Conservation (phyloP, 139 green algal genomes). For the Chlorella sp. region DNA sequence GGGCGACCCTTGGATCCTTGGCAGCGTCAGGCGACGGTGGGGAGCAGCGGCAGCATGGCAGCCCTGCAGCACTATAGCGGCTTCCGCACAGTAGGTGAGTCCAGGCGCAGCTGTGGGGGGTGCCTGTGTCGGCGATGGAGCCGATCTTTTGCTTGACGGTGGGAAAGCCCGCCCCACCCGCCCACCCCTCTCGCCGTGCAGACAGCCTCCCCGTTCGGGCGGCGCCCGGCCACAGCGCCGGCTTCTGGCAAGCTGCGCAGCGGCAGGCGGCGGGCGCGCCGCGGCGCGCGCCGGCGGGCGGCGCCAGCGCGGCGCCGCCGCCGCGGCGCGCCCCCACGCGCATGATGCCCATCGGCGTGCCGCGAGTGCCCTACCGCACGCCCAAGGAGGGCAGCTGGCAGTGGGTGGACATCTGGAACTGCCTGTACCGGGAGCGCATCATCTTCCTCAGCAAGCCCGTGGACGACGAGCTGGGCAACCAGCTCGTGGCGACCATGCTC, state of each 20-base stretch:
- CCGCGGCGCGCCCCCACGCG: slow-evolving; percentile 45
- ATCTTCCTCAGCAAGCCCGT: slow-evolving; percentile 87
- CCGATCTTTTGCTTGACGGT: neutral
- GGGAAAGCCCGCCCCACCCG: neutral
- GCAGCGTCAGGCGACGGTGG: no score
- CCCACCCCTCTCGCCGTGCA: slow-evolving; percentile 7
- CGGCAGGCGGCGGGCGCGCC: slow-evolving; percentile 20
- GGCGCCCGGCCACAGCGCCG: slow-evolving; percentile 26
- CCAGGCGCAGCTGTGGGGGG: no score
- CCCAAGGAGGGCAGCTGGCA: slow-evolving; percentile 78
- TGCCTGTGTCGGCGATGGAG: no score
- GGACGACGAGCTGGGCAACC: slow-evolving; percentile 89
- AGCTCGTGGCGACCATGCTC: slow-evolving; percentile 89
- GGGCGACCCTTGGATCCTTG: no score
- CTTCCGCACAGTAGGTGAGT: no score
- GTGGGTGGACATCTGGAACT: slow-evolving; percentile 97
- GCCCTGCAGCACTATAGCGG: no score
- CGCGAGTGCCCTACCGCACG: slow-evolving; percentile 82
- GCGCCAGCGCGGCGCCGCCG: neutral
- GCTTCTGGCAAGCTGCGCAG: slow-evolving; percentile 37
- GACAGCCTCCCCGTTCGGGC: slow-evolving; percentile 21
- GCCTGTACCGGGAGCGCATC: slow-evolving; percentile 89
- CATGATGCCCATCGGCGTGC: slow-evolving; percentile 91
- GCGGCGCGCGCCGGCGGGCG: slow-evolving; percentile 12
- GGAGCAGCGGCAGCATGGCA: no score